These are phyloP conservation scores for Sisymbrium irio DNA, from an alignment of 345 rosid species.

Conservation along the genomic window DNA sequence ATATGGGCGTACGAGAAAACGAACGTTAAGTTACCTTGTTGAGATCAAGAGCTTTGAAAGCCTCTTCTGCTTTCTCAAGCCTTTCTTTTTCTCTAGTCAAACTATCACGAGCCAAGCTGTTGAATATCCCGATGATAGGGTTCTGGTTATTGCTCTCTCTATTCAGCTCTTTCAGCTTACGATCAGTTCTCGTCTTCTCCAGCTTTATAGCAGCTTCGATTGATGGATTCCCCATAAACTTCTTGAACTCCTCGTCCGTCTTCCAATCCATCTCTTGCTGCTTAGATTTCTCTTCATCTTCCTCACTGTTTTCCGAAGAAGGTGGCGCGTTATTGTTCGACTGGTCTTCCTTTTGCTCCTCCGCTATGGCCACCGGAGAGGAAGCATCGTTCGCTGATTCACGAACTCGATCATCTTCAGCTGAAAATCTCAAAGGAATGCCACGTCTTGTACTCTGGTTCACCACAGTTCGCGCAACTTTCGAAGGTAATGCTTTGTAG, in stretches of 20 bases:
- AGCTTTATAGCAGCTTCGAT: slow-evolving; percentile 94
- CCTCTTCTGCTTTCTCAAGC: slow-evolving; percentile 80
- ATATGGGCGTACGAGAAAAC: neutral
- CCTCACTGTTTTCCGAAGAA: slow-evolving; percentile 24
- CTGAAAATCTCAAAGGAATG: slow-evolving; percentile 38
- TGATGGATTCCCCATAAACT: slow-evolving; percentile 93
- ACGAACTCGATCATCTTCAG: slow-evolving; percentile 41
- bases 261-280: slow-evolving; percentile 94
- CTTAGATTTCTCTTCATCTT: slow-evolving; percentile 40
- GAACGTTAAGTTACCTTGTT: slow-evolving; percentile 52
- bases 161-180: slow-evolving; percentile 82
- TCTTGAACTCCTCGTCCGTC: slow-evolving; percentile 89
- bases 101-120: slow-evolving; percentile 55
- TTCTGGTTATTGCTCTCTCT: slow-evolving; percentile 49
- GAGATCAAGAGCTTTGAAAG: slow-evolving; percentile 89
- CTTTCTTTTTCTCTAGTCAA: slow-evolving; percentile 73
- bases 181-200: slow-evolving; percentile 92
- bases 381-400: slow-evolving; percentile 29
- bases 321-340: slow-evolving; percentile 23
- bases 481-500: neutral
- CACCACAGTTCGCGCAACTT: neutral
- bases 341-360: slow-evolving; percentile 35
- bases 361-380: slow-evolving; percentile 47
- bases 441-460: slow-evolving; percentile 7
- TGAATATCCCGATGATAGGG: slow-evolving; percentile 53